Evolutionary conservation across 1,284 basidiomycete genomes (phyloP).

Genomic region (Apiotrichum gracile): DNA sequence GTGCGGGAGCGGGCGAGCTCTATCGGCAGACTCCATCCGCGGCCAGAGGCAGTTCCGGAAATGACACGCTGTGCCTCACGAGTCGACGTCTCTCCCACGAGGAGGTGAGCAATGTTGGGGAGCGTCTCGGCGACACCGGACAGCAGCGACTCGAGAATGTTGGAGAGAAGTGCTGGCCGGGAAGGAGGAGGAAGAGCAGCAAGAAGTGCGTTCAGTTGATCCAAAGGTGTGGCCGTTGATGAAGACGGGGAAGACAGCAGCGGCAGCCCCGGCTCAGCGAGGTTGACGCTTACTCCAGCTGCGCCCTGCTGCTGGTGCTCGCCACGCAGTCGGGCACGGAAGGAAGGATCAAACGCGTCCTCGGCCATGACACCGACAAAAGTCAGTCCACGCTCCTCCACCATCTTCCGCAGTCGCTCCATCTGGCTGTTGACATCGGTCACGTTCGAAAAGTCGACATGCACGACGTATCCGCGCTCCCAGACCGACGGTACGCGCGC

Average conservation of each 20-base stretch:
- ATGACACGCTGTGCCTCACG: constrained; percentile 71
- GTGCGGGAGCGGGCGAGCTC: constrained; percentile 55
- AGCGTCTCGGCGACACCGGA: constrained; percentile 58
- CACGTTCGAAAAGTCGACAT: constrained; percentile 40
- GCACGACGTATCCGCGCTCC: constrained; percentile 34
- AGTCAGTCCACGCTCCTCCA: constrained; percentile 18
- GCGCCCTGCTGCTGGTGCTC: neutral
- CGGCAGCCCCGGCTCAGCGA: constrained; percentile 28
- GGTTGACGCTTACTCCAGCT: constrained; percentile 12
- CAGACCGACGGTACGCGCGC: constrained; percentile 29
- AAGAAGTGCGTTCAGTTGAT: constrained; percentile 58
- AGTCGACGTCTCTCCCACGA: constrained; percentile 75
- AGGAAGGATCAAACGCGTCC: constrained; percentile 34
- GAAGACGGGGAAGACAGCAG: constrained; percentile 32
- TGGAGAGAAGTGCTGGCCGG: constrained; percentile 59
- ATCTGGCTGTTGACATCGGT: constrained; percentile 6
- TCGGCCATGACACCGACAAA: constrained; percentile 35
- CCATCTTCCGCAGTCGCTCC: constrained; percentile 19
- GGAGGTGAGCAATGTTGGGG: constrained; percentile 61
- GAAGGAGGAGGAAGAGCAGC: constrained; percentile 69
- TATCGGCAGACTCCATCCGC: constrained; percentile 67
- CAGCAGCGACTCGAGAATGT: constrained; percentile 64
- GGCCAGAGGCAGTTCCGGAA: constrained; percentile 68
- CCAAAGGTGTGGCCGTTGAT: constrained; percentile 47
- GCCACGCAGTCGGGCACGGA: constrained; percentile 8